Evolutionary conservation across 306 rosid genomes (phyloP), one percentile per base, ranked within the genome.

Genomic region (Rosa persica): DNA sequence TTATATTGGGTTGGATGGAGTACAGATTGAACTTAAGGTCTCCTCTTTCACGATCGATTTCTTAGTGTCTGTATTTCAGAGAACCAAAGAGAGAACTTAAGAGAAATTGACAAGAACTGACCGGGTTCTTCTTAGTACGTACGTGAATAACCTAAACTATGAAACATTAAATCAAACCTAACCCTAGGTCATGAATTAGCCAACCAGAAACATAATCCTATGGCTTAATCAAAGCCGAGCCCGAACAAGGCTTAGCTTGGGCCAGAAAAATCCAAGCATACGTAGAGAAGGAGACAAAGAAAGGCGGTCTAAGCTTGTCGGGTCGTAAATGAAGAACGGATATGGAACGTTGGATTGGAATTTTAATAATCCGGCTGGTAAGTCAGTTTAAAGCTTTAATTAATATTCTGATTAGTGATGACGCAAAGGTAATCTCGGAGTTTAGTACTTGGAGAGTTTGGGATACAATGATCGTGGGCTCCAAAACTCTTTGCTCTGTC

Each of bases 261-360:
- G 12, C 40, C 67, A 73, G 15, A 76, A 67, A 23, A 44, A 16
- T 60, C 22, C 43, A 69, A 79, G 58, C 78, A 39, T 57, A 81
- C 76, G 85, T 30, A 74, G 49, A 84, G 82, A 79, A 89, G 76
- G 60, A 13, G 81, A 89, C 95, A 93, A 83, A 78, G 60, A 77
- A 86, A 85, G 90, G 83, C 91, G 88, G 89, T 88, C 86, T 80
- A 52, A 54, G 52, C 39, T 85, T 88, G 93, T 89, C 89, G 2
- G 30, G 48, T 81, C 80, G 72, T 81, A 76, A 83, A 80, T 76
- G 81, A 85, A 83, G 87, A 89, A 82, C 86, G 78, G 89, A 82
- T 73, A 80, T 43, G 74, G 76, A 85, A 89, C 91, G 86, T 87
- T 82, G 68, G 74, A 67, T 85, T 30, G 73, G 66, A 87, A 84